A percentile compares a stretch with the other conserved stretches of the same genome.
phyloP scores from a whole-genome alignment of 345 rosid genomes.

The Citrus hindsii region DNA sequence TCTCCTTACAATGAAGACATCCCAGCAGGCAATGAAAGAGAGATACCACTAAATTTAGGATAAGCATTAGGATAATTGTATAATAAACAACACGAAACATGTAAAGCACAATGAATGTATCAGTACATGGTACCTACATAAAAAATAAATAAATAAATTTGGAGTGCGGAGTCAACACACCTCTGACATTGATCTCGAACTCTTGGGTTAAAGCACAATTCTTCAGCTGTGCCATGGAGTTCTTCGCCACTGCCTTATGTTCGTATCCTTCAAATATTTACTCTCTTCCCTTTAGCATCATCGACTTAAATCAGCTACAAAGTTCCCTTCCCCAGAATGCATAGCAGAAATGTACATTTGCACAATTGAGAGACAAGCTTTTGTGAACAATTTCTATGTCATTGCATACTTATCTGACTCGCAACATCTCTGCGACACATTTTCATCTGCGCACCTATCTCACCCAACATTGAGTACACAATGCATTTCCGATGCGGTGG shows the following conservation, averaged over 20 bases:
- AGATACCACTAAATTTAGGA: not conserved
- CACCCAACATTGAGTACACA: slow-evolving; percentile 46
- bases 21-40: not conserved
- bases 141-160: not conserved
- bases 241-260: not conserved
- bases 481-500: slow-evolving; percentile 26
- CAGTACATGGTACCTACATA: not conserved
- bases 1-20: not conserved
- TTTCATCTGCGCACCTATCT: slow-evolving; percentile 41
- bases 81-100: not conserved
- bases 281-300: not conserved
- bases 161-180: too few relatives aligned
- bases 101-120: not conserved
- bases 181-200: not conserved
- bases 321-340: not conserved
- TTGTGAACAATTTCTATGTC: not conserved
- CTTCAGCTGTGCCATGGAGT: not conserved
- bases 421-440: slow-evolving; percentile 7
- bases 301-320: not conserved
- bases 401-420: not conserved
- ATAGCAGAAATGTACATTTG: not conserved
- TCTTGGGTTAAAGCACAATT: not conserved
- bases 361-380: not conserved
- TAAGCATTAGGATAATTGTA: not conserved
- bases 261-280: not conserved